Percentiles rank a stretch among this genome's conserved stretches.
Evolutionary conservation across 1,284 basidiomycete genomes (phyloP).

Genomic region (Sanguinoderma infundibulare): DNA sequence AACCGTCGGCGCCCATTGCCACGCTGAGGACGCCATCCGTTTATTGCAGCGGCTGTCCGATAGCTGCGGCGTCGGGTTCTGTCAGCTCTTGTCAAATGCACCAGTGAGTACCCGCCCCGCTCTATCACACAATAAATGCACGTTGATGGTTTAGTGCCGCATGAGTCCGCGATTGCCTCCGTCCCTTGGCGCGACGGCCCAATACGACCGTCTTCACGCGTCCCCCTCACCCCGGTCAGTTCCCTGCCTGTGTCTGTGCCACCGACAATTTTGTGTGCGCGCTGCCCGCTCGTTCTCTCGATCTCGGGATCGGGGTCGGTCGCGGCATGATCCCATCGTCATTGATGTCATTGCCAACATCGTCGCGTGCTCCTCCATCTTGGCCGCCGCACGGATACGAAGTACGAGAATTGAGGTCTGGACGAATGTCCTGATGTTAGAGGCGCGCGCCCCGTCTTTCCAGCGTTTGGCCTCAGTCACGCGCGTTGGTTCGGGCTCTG

Average conservation of each 20-base stretch:
- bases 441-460: not conserved
- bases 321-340: not conserved
- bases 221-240: not conserved
- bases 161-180: not conserved
- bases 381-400: no score
- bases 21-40: not conserved
- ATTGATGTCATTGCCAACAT: not conserved
- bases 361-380: not conserved
- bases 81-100: not conserved
- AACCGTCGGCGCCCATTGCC: not conserved
- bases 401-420: not conserved
- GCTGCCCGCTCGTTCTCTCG: not conserved
- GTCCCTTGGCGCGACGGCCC: not conserved
- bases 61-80: constrained; percentile 1
- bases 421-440: not conserved
- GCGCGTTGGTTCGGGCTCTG: not conserved
- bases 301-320: not conserved
- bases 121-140: constrained; percentile 1
- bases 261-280: not conserved
- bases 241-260: not conserved
- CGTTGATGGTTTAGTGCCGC: constrained; percentile 11
- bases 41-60: not conserved
- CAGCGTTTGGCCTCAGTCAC: not conserved
- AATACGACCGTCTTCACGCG: not conserved
- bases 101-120: not conserved